Percentiles rank a stretch among this genome's conserved stretches.
Evolutionary conservation across 345 rosid genomes (phyloP).

Genomic region (Syzygium grande): DNA sequence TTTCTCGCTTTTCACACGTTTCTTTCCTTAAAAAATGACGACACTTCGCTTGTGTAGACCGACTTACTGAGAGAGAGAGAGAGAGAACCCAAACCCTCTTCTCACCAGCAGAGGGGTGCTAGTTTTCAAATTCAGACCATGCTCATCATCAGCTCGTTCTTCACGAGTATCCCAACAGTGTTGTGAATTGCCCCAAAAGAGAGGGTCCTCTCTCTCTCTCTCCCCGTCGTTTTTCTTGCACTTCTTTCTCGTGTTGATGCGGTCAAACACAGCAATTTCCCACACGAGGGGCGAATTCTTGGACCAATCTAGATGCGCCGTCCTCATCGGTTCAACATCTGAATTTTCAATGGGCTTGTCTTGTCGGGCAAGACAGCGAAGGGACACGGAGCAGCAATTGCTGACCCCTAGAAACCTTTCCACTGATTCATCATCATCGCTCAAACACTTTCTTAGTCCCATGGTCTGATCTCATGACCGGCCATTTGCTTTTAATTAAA

Average conservation of each 20-base stretch:
- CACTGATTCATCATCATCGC: background rate
- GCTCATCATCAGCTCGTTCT: background rate
- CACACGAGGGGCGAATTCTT: background rate
- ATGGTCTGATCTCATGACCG: background rate
- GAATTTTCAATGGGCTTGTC: background rate
- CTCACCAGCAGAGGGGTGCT: background rate
- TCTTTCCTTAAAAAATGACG: background rate
- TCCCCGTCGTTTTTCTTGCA: background rate
- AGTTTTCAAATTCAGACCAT: background rate
- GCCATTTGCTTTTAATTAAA: background rate
- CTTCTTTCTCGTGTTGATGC: background rate
- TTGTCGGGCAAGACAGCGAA: background rate
- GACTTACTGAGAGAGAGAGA: too few species aligned
- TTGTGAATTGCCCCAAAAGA: background rate
- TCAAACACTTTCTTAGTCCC: background rate
- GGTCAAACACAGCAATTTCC: background rate
- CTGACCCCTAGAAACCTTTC: background rate
- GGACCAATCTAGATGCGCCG: background rate
- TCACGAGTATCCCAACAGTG: background rate
- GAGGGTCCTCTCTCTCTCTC: background rate
- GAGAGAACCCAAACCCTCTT: background rate
- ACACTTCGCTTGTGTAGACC: background rate
- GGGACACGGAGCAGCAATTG: background rate
- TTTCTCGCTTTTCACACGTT: background rate
- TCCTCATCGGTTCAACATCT: background rate